phyloP scores from a whole-genome alignment of 2,329 filamentous ascomycete genomes.

The Daldinia eschscholtzii region DNA sequence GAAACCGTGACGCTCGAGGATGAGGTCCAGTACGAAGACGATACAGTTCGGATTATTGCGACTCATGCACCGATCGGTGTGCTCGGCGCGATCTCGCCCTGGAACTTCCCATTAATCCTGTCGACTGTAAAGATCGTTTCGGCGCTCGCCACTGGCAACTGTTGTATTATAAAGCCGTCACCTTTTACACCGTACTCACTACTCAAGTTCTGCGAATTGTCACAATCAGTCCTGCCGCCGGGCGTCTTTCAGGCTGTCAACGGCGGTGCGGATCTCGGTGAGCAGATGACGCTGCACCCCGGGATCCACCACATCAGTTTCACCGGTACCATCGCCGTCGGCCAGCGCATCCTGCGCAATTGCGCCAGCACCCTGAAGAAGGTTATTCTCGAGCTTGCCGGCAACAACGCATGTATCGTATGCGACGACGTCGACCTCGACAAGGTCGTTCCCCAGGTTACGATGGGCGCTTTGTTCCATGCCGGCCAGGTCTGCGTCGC shows the following conservation, averaged over 20 bases:
- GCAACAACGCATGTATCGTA: constrained; percentile 68
- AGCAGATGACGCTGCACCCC: constrained; percentile 65
- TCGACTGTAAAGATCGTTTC: constrained; percentile 64
- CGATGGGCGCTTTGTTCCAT: constrained; percentile 63
- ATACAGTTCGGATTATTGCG: constrained; percentile 56
- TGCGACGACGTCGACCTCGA: constrained; percentile 65
- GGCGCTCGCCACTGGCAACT: constrained; percentile 66
- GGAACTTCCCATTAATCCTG: constrained; percentile 68
- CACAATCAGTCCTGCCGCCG: constrained; percentile 62
- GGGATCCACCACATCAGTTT: constrained; percentile 70
- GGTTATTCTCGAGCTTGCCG: constrained; percentile 66
- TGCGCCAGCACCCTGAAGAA: constrained; percentile 66
- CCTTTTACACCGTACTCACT: constrained; percentile 67
- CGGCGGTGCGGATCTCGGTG: constrained; percentile 67
- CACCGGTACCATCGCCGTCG: constrained; percentile 68
- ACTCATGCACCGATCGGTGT: constrained; percentile 63
- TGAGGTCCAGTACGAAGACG: constrained; percentile 62
- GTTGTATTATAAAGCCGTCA: constrained; percentile 69
- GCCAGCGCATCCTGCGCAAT: constrained; percentile 62
- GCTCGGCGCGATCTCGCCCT: constrained; percentile 68
- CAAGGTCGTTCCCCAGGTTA: constrained; percentile 59
- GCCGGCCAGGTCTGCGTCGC: constrained; percentile 68
- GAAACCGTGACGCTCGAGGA: constrained; percentile 58
- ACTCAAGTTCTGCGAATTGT: constrained; percentile 66
- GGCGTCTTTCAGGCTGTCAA: constrained; percentile 69